Evolutionary conservation across 345 rosid genomes (phyloP), one percentile per base, ranked within the genome.

Genomic region (Triadica sebifera): DNA sequence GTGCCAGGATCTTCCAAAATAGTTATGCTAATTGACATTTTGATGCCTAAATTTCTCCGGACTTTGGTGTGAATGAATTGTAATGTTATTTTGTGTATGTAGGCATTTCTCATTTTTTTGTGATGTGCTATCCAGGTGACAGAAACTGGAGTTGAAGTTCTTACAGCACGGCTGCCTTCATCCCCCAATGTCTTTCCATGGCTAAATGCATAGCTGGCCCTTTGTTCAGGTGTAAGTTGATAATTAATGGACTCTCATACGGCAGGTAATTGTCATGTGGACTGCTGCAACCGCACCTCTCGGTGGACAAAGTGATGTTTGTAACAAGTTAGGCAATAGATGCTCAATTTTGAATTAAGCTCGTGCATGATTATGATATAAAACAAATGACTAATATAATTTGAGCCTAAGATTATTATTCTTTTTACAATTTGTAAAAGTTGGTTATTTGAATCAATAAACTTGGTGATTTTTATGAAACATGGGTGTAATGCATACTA

Each of bases 131-230:
- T 79, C 77, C 82, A 93, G 98, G 98, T 95, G 60, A 95, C 97
- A 0, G 97, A 95, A 69, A 87, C 89, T 0, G 99, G 98, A 15
- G 99, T 89, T 19, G 97, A 95, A 78, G 96, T 95, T 74, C 92
- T 95, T 62, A 93, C 99, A 6, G 94, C 88, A 2, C 82, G 97
- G 80, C 82, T 91, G 79, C 92, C 97, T 5, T 84, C 97, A 45
- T 95, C 99, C 0, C 99, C 98, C 0, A 77, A 83, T 0, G 85
- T 90, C 70, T 89, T 74, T 74, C 94, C 99, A 3, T 95, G 98
- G 99, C 84, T 90, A 65, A 86, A 74, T 25, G 77, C 74, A 24
- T 81, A 79, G 63, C 57, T 5, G 86, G 85, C 77, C 34, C 34
- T 25, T 58, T 37, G 4, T 29, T 4, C 25, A 11, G 34, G 1